Conservation (phyloP, 2,329 filamentous ascomycete genomes). For the Teratosphaeria epicoccoides region DNA sequence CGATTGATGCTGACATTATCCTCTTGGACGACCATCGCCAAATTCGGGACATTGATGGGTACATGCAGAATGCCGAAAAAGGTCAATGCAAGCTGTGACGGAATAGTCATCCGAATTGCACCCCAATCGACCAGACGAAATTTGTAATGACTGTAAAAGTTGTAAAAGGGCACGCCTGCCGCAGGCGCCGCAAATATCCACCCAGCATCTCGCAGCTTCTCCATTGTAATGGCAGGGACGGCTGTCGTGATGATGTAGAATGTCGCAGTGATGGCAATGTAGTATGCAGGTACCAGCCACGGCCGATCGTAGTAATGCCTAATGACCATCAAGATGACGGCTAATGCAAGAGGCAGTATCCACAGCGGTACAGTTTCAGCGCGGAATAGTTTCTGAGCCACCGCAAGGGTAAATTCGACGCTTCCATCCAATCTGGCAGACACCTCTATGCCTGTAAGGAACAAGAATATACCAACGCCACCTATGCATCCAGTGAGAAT, state of each 20-base stretch:
- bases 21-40: slow-evolving; percentile 82
- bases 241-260: slow-evolving; percentile 70
- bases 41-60: slow-evolving; percentile 90
- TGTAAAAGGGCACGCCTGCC: slow-evolving; percentile 84
- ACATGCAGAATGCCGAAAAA: slow-evolving; percentile 97
- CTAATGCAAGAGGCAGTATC: slow-evolving; percentile 67
- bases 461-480: slow-evolving; percentile 88
- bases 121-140: slow-evolving; percentile 57
- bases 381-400: slow-evolving; percentile 62
- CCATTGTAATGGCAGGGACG: slow-evolving; percentile 56
- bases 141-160: slow-evolving; percentile 89
- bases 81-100: slow-evolving; percentile 91
- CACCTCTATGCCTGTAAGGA: slow-evolving; percentile 86
- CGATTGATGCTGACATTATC: slow-evolving; percentile 86
- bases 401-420: slow-evolving; percentile 68
- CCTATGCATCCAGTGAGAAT: slow-evolving; percentile 96
- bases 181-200: slow-evolving; percentile 90
- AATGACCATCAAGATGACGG: slow-evolving; percentile 63
- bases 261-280: slow-evolving; percentile 62
- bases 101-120: slow-evolving; percentile 72
- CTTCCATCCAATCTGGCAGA: slow-evolving; percentile 79
- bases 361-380: slow-evolving; percentile 70
- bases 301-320: slow-evolving; percentile 70
- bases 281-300: slow-evolving; percentile 78
- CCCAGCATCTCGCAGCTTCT: slow-evolving; percentile 57